Conservation (phyloP, 176 grass and related monocot species). For the Avena sativa region DNA sequence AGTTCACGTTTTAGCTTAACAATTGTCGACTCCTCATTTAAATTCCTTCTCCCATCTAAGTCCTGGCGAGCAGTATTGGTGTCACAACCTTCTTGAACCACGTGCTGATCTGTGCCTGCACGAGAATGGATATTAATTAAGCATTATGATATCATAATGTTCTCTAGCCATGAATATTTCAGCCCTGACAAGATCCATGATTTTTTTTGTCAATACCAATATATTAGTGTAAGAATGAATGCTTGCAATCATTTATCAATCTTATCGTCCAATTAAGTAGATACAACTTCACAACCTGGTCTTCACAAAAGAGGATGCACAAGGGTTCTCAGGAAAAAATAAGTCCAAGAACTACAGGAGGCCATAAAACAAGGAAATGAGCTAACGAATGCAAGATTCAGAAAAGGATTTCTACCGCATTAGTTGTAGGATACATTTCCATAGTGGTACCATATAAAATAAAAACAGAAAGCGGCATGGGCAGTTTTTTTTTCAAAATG, state of each 20-base stretch:
- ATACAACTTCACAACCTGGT: neutral
- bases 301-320: neutral
- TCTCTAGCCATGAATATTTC: neutral
- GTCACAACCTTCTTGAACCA: neutral
- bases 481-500: neutral
- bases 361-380: neutral
- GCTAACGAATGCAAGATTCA: constrained; percentile 1
- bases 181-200: neutral
- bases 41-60: neutral
- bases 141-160: neutral
- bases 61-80: neutral
- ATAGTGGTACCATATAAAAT: neutral
- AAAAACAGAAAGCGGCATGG: neutral
- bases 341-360: neutral
- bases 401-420: neutral
- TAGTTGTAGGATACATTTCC: neutral
- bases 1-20: neutral
- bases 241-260: neutral
- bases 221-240: neutral
- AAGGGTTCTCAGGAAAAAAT: neutral
- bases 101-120: neutral
- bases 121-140: neutral
- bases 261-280: neutral
- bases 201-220: neutral
- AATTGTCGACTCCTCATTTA: too few species aligned